These are phyloP conservation scores for Medicago arabica DNA, from an alignment of 306 rosid genomes.

Conservation along the genomic window DNA sequence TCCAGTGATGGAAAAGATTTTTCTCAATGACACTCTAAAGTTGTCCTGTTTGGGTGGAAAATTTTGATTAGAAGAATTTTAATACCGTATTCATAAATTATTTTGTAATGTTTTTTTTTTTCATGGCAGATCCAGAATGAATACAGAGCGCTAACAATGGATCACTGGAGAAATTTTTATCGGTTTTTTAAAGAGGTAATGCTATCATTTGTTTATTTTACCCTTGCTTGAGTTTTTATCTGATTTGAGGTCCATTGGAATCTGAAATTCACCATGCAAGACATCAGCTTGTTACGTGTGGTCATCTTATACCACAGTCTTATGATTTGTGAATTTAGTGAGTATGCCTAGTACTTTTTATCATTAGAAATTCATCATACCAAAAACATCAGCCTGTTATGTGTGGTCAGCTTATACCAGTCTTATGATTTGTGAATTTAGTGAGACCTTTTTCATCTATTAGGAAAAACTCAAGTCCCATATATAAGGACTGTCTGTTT, in stretches of 20 bases:
- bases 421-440: not conserved
- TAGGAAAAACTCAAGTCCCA: not conserved
- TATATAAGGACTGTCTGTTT: not conserved
- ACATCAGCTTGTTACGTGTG: conserved; percentile 1
- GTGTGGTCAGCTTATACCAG: not conserved
- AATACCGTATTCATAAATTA: not conserved
- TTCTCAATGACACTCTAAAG: conserved; percentile 9
- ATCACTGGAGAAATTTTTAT: conserved; percentile 69
- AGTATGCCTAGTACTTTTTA: no score
- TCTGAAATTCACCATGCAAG: conserved; percentile 9
- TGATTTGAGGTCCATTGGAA: conserved; percentile 32
- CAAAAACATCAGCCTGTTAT: not conserved
- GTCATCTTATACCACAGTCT: not conserved
- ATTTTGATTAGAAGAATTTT: conserved; percentile 21
- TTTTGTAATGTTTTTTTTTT: conserved; percentile 42
- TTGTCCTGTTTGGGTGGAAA: conserved; percentile 22
- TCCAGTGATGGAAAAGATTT: conserved; percentile 11
- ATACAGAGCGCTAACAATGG: conserved; percentile 61
- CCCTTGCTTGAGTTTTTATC: conserved; percentile 14
- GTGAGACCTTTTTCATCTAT: not conserved
- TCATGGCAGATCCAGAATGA: conserved; percentile 62
- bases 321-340: not conserved
- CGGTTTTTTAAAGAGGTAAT: conserved; percentile 67
- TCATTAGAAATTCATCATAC: conserved; percentile 13
- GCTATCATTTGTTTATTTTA: conserved; percentile 6